phyloP scores from a whole-genome alignment of 2,329 filamentous ascomycete species.

The Diaporthe humulicola region DNA sequence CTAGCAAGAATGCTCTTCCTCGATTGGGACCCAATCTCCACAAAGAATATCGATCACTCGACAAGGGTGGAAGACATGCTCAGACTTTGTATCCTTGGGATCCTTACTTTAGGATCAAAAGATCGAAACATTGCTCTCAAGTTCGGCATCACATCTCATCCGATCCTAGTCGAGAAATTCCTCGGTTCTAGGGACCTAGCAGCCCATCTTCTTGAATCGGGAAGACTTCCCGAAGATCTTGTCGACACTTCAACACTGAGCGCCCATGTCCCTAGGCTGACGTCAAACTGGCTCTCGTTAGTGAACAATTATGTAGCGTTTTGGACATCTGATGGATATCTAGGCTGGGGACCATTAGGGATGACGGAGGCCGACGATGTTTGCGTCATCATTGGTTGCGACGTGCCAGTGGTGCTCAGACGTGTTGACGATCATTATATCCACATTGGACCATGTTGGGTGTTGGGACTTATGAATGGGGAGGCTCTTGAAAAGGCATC shows the following conservation, averaged over 20 bases:
- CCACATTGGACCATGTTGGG: constrained; percentile 17
- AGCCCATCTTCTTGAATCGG: not conserved
- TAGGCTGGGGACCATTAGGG: constrained; percentile 11
- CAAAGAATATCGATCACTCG: not conserved
- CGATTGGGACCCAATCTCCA: not conserved
- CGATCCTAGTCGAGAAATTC: not conserved
- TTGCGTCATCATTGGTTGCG: constrained; percentile 8
- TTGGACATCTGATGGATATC: constrained; percentile 8
- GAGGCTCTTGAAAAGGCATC: not conserved
- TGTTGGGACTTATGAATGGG: constrained; percentile 6
- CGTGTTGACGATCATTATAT: not conserved
- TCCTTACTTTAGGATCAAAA: not conserved
- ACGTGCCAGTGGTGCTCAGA: constrained; percentile 9
- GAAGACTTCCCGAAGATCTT: not conserved
- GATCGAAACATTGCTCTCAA: not conserved
- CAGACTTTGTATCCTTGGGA: not conserved
- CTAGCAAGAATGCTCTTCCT: constrained; percentile 7
- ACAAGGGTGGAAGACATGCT: not conserved
- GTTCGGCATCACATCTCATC: not conserved
- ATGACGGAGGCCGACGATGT: not conserved
- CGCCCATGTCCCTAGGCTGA: not conserved
- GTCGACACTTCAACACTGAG: not conserved
- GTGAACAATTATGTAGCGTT: constrained; percentile 14
- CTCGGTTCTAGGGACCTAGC: not conserved
- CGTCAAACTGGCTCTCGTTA: constrained; percentile 4